A percentile compares a stretch with the other conserved stretches of the same genome.
These are phyloP conservation scores for Salix arbutifolia DNA, from an alignment of 345 rosid genomes.

Conservation along the genomic window DNA sequence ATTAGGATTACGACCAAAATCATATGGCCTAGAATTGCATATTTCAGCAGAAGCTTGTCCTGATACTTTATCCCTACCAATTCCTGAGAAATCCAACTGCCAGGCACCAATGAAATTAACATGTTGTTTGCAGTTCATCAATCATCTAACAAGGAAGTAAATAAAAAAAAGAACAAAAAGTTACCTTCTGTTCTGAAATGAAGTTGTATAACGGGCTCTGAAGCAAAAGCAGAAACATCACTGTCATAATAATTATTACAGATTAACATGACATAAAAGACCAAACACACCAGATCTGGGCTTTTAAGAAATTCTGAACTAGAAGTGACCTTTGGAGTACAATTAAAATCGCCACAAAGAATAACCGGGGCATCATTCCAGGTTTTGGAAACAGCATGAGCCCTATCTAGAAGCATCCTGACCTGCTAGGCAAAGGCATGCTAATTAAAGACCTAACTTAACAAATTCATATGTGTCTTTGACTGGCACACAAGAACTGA, in stretches of 20 bases:
- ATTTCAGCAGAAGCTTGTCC: conserved; percentile 80
- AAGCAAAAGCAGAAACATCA: conserved; percentile 26
- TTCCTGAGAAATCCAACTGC: conserved; percentile 68
- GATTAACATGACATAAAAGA: background rate
- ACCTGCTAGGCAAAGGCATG: conserved; percentile 45
- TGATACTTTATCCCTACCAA: conserved; percentile 77
- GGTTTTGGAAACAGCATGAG: conserved; percentile 63
- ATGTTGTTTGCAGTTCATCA: background rate
- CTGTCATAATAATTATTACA: background rate
- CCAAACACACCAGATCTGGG: background rate
- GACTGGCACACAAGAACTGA: background rate
- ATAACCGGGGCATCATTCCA: conserved; percentile 91
- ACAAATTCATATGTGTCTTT: background rate
- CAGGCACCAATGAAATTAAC: conserved; percentile 12
- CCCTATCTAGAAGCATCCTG: conserved; percentile 67
- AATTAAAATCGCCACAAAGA: conserved; percentile 93
- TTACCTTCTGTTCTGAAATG: conserved; percentile 77
- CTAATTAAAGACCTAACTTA: background rate
- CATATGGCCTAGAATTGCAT: conserved; percentile 33
- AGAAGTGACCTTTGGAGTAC: conserved; percentile 74
- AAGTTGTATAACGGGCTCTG: conserved; percentile 96
- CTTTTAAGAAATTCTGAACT: conserved; percentile 5
- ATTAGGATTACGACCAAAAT: conserved; percentile 4
- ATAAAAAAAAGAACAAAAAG: conserved; percentile 8
- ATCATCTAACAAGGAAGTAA: conserved; percentile 7